A percentile compares a stretch with the other conserved stretches of the same genome.
phyloP scores from a whole-genome alignment of 495 filamentous ascomycete species.

The Haplographium delicatum region DNA sequence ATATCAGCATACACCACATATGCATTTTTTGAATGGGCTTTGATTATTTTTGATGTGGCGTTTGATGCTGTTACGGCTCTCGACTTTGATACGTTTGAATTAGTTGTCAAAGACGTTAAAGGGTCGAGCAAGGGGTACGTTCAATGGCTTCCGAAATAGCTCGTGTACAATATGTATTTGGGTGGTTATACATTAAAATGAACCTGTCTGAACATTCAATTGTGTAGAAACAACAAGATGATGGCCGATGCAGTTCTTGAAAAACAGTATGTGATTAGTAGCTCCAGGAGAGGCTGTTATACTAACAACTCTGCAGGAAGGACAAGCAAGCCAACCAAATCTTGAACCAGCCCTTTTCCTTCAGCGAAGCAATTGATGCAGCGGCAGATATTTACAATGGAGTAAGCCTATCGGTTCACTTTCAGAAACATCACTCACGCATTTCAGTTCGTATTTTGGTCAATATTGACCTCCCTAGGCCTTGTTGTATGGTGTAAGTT shows the following conservation, averaged over 20 bases:
- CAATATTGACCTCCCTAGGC: conserved; percentile 81
- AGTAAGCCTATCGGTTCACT: conserved; percentile 42
- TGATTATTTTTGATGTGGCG: conserved; percentile 90
- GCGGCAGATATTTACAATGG: conserved; percentile 89
- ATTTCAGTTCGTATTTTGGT: conserved; percentile 88
- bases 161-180: conserved; percentile 28
- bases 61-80: conserved; percentile 97
- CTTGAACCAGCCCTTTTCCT: conserved; percentile 68
- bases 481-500: conserved; percentile 87
- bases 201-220: conserved; percentile 28
- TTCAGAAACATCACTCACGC: conserved; percentile 24
- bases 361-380: conserved; percentile 70
- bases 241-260: conserved; percentile 74
- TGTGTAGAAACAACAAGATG: conserved; percentile 48
- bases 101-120: conserved; percentile 84
- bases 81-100: conserved; percentile 86
- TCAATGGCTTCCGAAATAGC: conserved; percentile 86
- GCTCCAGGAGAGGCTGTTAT: not conserved
- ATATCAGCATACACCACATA: conserved; percentile 90
- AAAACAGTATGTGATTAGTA: conserved; percentile 62
- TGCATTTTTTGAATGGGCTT: conserved; percentile 95
- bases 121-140: conserved; percentile 99
- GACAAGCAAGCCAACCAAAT: conserved; percentile 65
- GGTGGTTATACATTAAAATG: conserved; percentile 27
- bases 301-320: conserved; percentile 52